These are phyloP conservation scores for Penicillium waksmanii DNA, from an alignment of 495 filamentous ascomycete genomes.

Conservation along the genomic window DNA sequence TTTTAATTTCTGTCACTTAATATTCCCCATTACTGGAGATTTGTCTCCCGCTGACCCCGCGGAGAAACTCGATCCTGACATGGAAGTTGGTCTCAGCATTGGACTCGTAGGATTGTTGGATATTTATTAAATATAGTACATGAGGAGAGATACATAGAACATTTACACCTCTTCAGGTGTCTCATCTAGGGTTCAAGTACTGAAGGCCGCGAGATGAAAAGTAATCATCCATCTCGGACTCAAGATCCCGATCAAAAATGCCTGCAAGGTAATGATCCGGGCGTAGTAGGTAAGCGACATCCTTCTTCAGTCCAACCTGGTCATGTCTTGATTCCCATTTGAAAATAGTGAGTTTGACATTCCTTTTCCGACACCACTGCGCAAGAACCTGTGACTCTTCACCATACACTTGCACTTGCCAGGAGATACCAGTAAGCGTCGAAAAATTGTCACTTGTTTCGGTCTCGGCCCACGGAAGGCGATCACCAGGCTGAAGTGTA, in stretches of 20 bases:
- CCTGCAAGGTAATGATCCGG: slow-evolving; percentile 43
- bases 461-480: slow-evolving; percentile 38
- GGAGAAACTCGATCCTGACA: no score
- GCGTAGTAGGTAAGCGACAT: slow-evolving; percentile 38
- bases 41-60: no score
- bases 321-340: slow-evolving; percentile 32
- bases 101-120: not conserved
- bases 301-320: slow-evolving; percentile 24
- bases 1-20: no score
- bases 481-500: slow-evolving; percentile 36
- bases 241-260: slow-evolving; percentile 18
- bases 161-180: not conserved
- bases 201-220: slow-evolving; percentile 19
- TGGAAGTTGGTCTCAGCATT: no score
- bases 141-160: slow-evolving; percentile 2
- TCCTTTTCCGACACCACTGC: slow-evolving; percentile 34
- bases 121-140: not conserved
- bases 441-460: slow-evolving; percentile 36
- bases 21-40: no score
- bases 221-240: slow-evolving; percentile 20
- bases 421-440: slow-evolving; percentile 31
- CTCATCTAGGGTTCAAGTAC: not conserved
- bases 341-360: slow-evolving; percentile 28
- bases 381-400: slow-evolving; percentile 16
- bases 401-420: slow-evolving; percentile 45